Evolutionary conservation across 2,329 filamentous ascomycete species (phyloP).

Genomic region (Elsinoe fawcettii): DNA sequence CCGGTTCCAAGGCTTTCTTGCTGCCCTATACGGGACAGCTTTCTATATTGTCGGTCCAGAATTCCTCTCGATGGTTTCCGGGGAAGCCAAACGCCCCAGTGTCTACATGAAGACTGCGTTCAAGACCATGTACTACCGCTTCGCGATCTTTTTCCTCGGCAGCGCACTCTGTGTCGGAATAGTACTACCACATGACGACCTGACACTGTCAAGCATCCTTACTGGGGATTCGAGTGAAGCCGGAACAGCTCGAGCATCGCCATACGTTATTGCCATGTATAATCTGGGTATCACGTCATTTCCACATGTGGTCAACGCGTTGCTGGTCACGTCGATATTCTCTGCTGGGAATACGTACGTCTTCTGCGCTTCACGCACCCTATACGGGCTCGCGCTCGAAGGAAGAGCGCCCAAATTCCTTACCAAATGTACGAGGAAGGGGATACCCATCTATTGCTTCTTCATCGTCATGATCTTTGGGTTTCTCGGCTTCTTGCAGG

Average conservation of each 20-base stretch:
- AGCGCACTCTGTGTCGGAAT: slow-evolving; percentile 40
- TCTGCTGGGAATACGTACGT: slow-evolving; percentile 50
- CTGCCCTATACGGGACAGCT: slow-evolving; percentile 30
- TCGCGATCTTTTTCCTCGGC: slow-evolving; percentile 41
- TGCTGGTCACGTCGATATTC: slow-evolving; percentile 46
- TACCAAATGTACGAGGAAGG: slow-evolving; percentile 51
- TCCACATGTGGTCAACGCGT: slow-evolving; percentile 32
- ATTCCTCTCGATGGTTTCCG: slow-evolving; percentile 43
- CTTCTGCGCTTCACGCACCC: slow-evolving; percentile 46
- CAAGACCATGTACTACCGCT: slow-evolving; percentile 42
- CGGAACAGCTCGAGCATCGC: slow-evolving; percentile 29
- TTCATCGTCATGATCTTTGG: slow-evolving; percentile 38
- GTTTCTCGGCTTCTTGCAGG: slow-evolving; percentile 29
- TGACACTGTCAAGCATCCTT: slow-evolving; percentile 23
- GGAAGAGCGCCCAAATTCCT: slow-evolving; percentile 49
- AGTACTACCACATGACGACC: slow-evolving; percentile 29
- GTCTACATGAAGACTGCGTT: slow-evolving; percentile 40
- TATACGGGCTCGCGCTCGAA: slow-evolving; percentile 48
- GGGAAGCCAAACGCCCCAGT: slow-evolving; percentile 41
- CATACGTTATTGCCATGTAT: slow-evolving; percentile 30
- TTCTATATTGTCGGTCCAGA: slow-evolving; percentile 42
- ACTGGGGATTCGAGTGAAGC: slow-evolving; percentile 18
- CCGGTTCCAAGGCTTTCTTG: slow-evolving; percentile 30
- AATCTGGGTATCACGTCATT: slow-evolving; percentile 38
- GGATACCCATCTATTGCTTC: slow-evolving; percentile 56